Percentiles rank a stretch among this genome's conserved stretches.
Conservation (phyloP, 345 rosid genomes). For the Excoecaria cochinchinensis region DNA sequence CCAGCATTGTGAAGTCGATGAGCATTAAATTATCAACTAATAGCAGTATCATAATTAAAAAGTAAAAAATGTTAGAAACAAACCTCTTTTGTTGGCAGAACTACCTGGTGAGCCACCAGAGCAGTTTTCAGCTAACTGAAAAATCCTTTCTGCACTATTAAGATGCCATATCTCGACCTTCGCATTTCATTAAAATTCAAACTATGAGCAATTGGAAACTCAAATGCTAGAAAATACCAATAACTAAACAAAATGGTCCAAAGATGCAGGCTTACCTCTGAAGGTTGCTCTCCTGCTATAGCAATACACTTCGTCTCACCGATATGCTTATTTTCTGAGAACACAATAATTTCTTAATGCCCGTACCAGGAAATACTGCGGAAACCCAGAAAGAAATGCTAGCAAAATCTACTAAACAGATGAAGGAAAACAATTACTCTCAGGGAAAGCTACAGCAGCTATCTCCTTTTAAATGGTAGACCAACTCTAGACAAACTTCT, state of each 20-base stretch:
- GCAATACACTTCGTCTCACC: slow-evolving; percentile 57
- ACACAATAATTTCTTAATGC: slow-evolving; percentile 8
- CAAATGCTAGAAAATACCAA: slow-evolving; percentile 7
- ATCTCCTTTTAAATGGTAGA: background rate
- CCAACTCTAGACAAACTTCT: background rate
- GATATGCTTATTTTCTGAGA: slow-evolving; percentile 35
- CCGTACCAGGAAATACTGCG: background rate
- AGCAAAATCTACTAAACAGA: background rate
- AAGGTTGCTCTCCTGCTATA: slow-evolving; percentile 70
- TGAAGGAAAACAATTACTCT: background rate
- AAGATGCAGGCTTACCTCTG: slow-evolving; percentile 49
- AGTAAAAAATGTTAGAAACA: background rate
- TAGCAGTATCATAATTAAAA: background rate
- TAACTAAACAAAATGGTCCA: background rate
- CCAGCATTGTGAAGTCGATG: background rate
- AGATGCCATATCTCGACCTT: slow-evolving; percentile 95
- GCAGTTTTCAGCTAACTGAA: slow-evolving; percentile 45
- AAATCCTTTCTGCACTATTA: slow-evolving; percentile 47
- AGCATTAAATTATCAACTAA: background rate
- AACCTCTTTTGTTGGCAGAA: slow-evolving; percentile 64
- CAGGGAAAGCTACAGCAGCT: background rate
- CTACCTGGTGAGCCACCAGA: slow-evolving; percentile 31
- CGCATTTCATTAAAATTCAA: slow-evolving; percentile 15
- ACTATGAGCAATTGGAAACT: slow-evolving; percentile 18
- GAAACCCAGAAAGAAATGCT: background rate